phyloP scores from a whole-genome alignment of 2,329 filamentous ascomycete genomes.

The Fusarium stilboides region DNA sequence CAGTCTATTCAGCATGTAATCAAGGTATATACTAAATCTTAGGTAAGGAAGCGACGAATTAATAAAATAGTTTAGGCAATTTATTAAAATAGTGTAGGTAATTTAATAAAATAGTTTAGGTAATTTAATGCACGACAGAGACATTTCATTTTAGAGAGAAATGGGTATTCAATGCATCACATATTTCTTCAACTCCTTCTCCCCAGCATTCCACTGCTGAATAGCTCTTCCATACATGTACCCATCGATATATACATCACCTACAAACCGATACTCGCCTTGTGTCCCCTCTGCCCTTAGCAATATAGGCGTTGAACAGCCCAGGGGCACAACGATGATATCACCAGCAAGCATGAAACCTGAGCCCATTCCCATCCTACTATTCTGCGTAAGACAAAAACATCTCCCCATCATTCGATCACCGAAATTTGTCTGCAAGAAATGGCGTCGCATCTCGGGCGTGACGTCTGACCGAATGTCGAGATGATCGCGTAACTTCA shows the following conservation, averaged over 20 bases:
- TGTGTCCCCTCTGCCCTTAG: conserved; percentile 21
- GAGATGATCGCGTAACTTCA: background rate
- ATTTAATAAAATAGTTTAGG: too few species aligned
- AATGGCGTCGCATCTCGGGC: conserved; percentile 13
- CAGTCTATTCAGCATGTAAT: too few species aligned
- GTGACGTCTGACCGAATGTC: background rate
- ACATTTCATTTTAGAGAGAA: background rate
- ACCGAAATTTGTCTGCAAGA: conserved; percentile 18
- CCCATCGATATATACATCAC: conserved; percentile 29
- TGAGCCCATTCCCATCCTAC: conserved; percentile 20
- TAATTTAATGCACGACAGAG: too few species aligned
- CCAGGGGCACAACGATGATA: conserved; percentile 22
- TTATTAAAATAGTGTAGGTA: too few species aligned
- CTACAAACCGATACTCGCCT: conserved; percentile 25
- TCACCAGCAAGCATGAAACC: conserved; percentile 33
- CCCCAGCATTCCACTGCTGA: conserved; percentile 19
- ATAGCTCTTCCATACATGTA: conserved; percentile 30
- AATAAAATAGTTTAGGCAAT: too few species aligned
- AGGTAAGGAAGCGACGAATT: too few species aligned
- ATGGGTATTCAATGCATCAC: conserved; percentile 11
- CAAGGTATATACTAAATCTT: too few species aligned
- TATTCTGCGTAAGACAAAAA: conserved; percentile 24
- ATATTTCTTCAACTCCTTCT: conserved; percentile 20
- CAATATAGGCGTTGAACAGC: conserved; percentile 30
- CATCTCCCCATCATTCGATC: conserved; percentile 31